Percentiles rank a stretch among this genome's conserved stretches.
Evolutionary conservation across 2,329 filamentous ascomycete genomes (phyloP).

Genomic region (Rutstroemia sp.): DNA sequence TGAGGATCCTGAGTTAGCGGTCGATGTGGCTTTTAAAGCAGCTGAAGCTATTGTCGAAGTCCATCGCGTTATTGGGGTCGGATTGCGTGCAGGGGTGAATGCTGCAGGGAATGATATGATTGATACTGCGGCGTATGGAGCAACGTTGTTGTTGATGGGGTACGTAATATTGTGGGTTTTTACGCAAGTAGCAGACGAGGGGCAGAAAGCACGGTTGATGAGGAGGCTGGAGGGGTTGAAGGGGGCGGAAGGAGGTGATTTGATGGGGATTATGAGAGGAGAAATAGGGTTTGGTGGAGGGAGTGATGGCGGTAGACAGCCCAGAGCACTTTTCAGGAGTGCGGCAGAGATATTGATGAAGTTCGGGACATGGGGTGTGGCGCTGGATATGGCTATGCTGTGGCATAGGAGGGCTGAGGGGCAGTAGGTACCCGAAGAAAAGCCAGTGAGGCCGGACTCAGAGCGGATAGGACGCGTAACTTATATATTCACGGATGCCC

Average conservation of each 20-base stretch:
- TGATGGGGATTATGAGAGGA: not conserved
- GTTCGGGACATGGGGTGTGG: conserved; percentile 20
- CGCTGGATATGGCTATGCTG: conserved; percentile 19
- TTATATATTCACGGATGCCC: too few species aligned
- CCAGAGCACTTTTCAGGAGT: conserved; percentile 18
- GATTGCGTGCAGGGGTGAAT: not conserved
- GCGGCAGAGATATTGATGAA: conserved; percentile 20
- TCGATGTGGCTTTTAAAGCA: conserved; percentile 14
- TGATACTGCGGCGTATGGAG: conserved; percentile 17
- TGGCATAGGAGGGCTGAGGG: conserved; percentile 18
- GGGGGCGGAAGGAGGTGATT: not conserved
- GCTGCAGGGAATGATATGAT: not conserved
- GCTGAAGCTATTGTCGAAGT: conserved; percentile 15
- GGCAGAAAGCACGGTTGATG: conserved; percentile 4
- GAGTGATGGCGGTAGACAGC: not conserved
- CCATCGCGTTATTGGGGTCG: not conserved
- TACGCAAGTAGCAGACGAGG: conserved; percentile 9
- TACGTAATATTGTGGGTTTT: conserved; percentile 21
- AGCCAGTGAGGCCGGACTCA: too few species aligned
- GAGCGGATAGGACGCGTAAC: too few species aligned
- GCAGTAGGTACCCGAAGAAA: not conserved
- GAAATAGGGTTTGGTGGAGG: not conserved
- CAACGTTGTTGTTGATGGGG: conserved; percentile 19
- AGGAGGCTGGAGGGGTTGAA: not conserved
- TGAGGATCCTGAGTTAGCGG: conserved; percentile 9